phyloP scores from a whole-genome alignment of 371 early-diverging fungal species.

The Funneliformis caledonium region DNA sequence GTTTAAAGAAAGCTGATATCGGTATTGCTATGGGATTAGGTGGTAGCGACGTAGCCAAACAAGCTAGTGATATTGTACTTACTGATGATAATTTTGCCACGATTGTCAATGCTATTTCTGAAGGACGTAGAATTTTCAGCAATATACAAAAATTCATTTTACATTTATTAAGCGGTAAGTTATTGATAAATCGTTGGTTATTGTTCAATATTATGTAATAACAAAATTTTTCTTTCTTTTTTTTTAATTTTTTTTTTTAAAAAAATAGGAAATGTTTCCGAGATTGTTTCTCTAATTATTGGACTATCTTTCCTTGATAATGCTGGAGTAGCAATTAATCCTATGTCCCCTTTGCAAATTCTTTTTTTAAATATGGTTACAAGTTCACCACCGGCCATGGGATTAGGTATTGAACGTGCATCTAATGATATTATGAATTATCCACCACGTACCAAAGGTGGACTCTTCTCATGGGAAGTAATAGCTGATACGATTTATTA shows the following conservation, averaged over 20 bases:
- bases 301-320: slow-evolving; percentile 72
- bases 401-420: slow-evolving; percentile 85
- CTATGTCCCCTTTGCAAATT: slow-evolving; percentile 74
- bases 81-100: slow-evolving; percentile 75
- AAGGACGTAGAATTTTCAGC: slow-evolving; percentile 87
- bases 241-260: no score
- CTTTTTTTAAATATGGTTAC: slow-evolving; percentile 88
- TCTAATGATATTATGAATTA: slow-evolving; percentile 78
- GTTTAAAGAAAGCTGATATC: slow-evolving; percentile 84
- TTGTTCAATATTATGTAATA: no score
- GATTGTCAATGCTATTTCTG: slow-evolving; percentile 80
- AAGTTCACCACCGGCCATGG: slow-evolving; percentile 84
- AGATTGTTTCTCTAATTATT: slow-evolving; percentile 69
- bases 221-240: slow-evolving; percentile 62
- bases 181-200: no score
- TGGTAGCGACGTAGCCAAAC: slow-evolving; percentile 76
- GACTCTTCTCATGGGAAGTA: slow-evolving; percentile 70
- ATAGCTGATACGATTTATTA: slow-evolving; percentile 74
- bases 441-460: slow-evolving; percentile 73
- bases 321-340: slow-evolving; percentile 67
- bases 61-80: slow-evolving; percentile 78
- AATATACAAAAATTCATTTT: slow-evolving; percentile 93
- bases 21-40: slow-evolving; percentile 80
- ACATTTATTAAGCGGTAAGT: slow-evolving; percentile 67
- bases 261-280: slow-evolving; percentile 52